Conservation (phyloP, 2,329 filamentous ascomycete genomes). For the Exophiala oligosperma region DNA sequence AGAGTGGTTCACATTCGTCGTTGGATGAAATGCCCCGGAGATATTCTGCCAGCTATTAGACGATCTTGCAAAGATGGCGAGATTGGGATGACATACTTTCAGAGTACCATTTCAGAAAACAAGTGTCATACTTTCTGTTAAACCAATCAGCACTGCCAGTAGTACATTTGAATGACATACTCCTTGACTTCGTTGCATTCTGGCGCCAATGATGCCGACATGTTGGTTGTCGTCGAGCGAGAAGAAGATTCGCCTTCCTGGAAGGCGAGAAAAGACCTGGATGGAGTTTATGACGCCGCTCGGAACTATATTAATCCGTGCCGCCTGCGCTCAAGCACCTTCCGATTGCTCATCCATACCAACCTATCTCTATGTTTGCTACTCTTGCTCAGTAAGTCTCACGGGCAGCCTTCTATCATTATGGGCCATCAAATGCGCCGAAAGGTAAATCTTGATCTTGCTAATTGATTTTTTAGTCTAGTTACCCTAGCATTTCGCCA, state of each 20-base stretch:
- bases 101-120: conserved; percentile 99
- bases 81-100: conserved; percentile 67
- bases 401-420: no score
- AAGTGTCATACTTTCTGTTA: conserved; percentile 85
- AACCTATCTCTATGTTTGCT: no score
- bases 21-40: conserved; percentile 78
- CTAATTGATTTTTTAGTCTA: no score
- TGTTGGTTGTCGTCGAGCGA: conserved; percentile 39
- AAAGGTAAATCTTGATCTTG: no score
- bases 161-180: conserved; percentile 54
- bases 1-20: conserved; percentile 83
- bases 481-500: no score
- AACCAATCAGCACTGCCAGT: conserved; percentile 3
- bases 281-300: background rate
- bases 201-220: conserved; percentile 92
- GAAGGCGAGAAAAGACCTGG: background rate
- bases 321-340: background rate
- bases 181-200: conserved; percentile 97
- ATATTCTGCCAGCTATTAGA: conserved; percentile 66
- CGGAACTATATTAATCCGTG: background rate
- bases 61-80: conserved; percentile 13
- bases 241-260: background rate
- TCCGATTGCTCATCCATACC: no score
- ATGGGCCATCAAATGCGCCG: no score
- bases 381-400: no score